Conservation (phyloP, 1,139 yeast genomes). For the Lodderomyces theae region DNA sequence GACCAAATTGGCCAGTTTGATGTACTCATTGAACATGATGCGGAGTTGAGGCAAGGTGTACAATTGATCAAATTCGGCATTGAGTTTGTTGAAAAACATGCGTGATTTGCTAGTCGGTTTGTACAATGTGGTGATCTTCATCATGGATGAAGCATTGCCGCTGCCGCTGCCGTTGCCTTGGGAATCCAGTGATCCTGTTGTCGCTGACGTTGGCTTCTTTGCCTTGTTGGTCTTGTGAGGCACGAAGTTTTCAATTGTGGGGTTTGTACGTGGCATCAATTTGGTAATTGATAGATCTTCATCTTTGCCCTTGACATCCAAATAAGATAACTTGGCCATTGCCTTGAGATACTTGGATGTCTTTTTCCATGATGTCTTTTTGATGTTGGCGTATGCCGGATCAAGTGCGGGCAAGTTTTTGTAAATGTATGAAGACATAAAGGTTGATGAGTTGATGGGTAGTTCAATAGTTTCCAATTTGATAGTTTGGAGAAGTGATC, state of each 20-base stretch:
- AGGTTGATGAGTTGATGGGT: conserved; percentile 69
- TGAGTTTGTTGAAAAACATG: conserved; percentile 48
- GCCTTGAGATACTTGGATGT: conserved; percentile 79
- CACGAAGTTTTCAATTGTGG: conserved; percentile 55
- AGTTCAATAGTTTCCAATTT: conserved; percentile 52
- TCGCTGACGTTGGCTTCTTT: conserved; percentile 8
- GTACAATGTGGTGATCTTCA: conserved; percentile 9
- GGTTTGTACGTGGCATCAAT: conserved; percentile 44
- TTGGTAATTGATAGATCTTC: conserved; percentile 64
- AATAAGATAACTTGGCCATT: conserved; percentile 71
- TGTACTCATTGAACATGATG: conserved; percentile 51
- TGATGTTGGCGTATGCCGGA: conserved; percentile 58
- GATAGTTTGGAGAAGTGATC: conserved; percentile 68
- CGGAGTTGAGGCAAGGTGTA: conserved; percentile 59
- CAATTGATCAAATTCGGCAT: conserved; percentile 31
- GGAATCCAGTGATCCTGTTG: not conserved
- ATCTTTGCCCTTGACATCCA: conserved; percentile 69
- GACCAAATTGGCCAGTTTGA: conserved; percentile 45
- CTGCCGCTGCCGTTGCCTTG: conserved; percentile 2
- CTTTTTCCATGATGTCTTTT: conserved; percentile 87
- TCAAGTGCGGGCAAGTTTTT: conserved; percentile 66
- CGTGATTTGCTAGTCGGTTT: conserved; percentile 55
- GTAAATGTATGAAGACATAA: conserved; percentile 67
- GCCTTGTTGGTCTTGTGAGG: conserved; percentile 52
- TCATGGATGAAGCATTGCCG: not conserved